Percentiles rank a stretch among this genome's conserved stretches.
phyloP scores from a whole-genome alignment of 164 flowering plant genomes.

The Santalum album region DNA sequence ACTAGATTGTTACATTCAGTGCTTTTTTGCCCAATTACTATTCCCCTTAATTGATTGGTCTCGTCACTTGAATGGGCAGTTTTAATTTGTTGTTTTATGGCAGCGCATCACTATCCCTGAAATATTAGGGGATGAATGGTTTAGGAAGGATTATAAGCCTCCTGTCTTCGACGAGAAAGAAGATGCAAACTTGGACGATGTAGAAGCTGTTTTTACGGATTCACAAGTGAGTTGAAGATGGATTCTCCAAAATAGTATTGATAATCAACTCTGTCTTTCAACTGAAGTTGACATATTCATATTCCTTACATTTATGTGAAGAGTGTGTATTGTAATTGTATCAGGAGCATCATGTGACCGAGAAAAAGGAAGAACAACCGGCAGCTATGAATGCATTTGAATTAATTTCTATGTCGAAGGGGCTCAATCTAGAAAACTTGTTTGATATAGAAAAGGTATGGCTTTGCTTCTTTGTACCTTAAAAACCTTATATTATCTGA shows the following conservation, averaged over 20 bases:
- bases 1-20: no score
- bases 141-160: slow-evolving; percentile 72
- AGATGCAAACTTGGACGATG: slow-evolving; percentile 73
- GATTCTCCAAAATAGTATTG: background rate
- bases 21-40: no score
- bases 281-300: no score
- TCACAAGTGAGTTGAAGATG: slow-evolving; percentile 52
- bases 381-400: slow-evolving; percentile 95
- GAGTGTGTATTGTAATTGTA: background rate
- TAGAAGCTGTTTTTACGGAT: slow-evolving; percentile 88
- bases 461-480: background rate
- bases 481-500: no score
- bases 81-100: slow-evolving; percentile 12
- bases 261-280: no score
- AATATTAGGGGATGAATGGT: slow-evolving; percentile 84
- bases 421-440: slow-evolving; percentile 81
- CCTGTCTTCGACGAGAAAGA: slow-evolving; percentile 77
- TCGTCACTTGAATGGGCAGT: background rate
- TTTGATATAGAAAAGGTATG: slow-evolving; percentile 82
- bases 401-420: slow-evolving; percentile 88
- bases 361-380: slow-evolving; percentile 76
- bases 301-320: no score
- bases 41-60: no score
- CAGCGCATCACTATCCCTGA: slow-evolving; percentile 95
- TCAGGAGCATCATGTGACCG: slow-evolving; percentile 85